Evolutionary conservation across 2,329 filamentous ascomycete genomes (phyloP).

Genomic region (Colletotrichum musicola): DNA sequence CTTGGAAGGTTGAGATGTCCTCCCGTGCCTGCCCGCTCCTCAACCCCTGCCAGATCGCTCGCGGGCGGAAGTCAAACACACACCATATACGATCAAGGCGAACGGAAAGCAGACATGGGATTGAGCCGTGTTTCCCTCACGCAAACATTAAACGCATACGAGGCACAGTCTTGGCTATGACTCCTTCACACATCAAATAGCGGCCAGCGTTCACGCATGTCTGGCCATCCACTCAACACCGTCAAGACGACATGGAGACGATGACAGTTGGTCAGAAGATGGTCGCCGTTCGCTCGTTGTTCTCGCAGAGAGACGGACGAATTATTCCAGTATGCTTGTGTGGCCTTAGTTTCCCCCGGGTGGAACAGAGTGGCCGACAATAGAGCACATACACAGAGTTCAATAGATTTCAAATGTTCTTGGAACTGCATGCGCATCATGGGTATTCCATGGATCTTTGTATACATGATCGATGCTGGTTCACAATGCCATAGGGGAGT

Average conservation of each 20-base stretch:
- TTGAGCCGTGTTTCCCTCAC: neutral
- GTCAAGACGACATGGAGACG: conserved; percentile 13
- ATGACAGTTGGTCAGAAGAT: neutral
- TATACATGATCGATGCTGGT: conserved; percentile 13
- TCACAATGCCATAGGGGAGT: conserved; percentile 10
- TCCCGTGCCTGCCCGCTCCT: conserved; percentile 7
- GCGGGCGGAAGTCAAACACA: conserved; percentile 17
- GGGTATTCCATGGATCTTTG: conserved; percentile 19
- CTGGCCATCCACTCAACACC: conserved; percentile 6
- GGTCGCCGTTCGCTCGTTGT: too few species aligned
- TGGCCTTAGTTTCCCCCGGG: neutral
- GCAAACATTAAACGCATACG: neutral
- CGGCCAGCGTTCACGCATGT: neutral
- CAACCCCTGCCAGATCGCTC: neutral
- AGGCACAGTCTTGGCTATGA: neutral
- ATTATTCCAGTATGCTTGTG: too few species aligned
- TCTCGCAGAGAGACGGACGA: too few species aligned
- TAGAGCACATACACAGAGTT: conserved; percentile 5
- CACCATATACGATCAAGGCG: neutral
- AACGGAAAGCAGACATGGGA: conserved; percentile 1
- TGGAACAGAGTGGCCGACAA: neutral
- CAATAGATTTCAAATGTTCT: conserved; percentile 17
- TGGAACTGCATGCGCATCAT: conserved; percentile 22
- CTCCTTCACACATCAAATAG: neutral
- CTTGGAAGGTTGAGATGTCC: too few species aligned